A percentile compares a stretch with the other conserved stretches of the same genome.
These are phyloP conservation scores for Tubosaeta sp. DNA, from an alignment of 768 basidiomycete genomes.

Conservation along the genomic window DNA sequence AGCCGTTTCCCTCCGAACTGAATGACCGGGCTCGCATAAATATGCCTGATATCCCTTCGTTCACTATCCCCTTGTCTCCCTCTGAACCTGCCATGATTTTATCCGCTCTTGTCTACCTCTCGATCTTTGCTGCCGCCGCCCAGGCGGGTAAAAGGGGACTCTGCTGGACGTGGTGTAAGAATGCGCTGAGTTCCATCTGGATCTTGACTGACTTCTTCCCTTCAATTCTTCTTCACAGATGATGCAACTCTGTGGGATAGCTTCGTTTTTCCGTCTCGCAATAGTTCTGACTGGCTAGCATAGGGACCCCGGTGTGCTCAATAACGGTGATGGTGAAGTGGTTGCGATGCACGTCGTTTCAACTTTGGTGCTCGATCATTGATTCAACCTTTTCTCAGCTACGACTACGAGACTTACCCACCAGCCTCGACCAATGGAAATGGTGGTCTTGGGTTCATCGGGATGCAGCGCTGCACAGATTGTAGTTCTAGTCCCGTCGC, in stretches of 20 bases:
- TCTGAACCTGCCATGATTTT: conserved; percentile 13
- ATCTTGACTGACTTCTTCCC: not conserved
- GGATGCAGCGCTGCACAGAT: conserved; percentile 37
- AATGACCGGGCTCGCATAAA: conserved; percentile 6
- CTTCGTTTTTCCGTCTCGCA: not conserved
- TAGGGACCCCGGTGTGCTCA: conserved; percentile 29
- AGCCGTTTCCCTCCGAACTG: too few relatives aligned
- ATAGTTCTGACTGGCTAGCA: conserved; percentile 2
- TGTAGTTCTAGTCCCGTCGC: conserved; percentile 35
- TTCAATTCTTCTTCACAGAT: conserved; percentile 8
- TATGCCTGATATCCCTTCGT: not conserved
- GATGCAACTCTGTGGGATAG: conserved; percentile 28
- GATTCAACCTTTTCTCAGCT: not conserved
- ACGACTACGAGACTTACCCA: conserved; percentile 35
- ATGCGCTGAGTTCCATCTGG: not conserved
- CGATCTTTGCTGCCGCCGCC: conserved; percentile 14
- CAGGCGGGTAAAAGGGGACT: conserved; percentile 37
- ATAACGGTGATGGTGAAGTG: conserved; percentile 32
- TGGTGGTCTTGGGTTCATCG: conserved; percentile 36
- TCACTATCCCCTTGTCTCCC: not conserved
- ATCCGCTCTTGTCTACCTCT: conserved; percentile 14
- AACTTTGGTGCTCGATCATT: not conserved
- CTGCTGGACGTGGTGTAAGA: conserved; percentile 34
- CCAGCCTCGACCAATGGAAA: conserved; percentile 34
- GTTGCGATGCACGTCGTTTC: conserved; percentile 28